phyloP scores from a whole-genome alignment of 2,329 filamentous ascomycete species.

The Exophiala alcalophila region DNA sequence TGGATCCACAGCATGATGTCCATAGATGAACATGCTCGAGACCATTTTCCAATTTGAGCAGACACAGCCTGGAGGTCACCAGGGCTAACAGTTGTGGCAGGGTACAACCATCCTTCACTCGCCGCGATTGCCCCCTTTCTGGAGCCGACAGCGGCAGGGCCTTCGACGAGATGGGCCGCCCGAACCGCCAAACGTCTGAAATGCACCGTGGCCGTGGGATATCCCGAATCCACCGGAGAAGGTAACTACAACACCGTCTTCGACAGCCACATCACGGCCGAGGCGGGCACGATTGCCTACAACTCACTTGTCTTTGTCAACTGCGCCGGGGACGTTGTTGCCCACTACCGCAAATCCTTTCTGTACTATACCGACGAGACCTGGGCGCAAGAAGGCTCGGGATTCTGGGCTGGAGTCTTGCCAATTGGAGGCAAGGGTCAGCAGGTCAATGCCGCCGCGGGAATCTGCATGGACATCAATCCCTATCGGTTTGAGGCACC shows the following conservation, averaged over 20 bases:
- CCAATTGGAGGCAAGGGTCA: conserved; percentile 30
- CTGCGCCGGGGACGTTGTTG: conserved; percentile 52
- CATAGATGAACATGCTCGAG: too few species aligned
- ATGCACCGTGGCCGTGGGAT: conserved; percentile 63
- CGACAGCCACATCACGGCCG: conserved; percentile 22
- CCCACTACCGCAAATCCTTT: conserved; percentile 63
- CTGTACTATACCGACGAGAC: conserved; percentile 66
- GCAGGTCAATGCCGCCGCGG: conserved; percentile 43
- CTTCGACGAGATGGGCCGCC: conserved; percentile 57
- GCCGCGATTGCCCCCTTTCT: conserved; percentile 57
- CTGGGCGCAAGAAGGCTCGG: conserved; percentile 56
- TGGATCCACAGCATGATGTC: too few species aligned
- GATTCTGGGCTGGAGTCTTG: conserved; percentile 34
- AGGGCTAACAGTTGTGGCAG: conserved; percentile 35
- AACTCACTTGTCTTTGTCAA: conserved; percentile 59
- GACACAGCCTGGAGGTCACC: too few species aligned
- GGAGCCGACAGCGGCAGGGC: conserved; percentile 56
- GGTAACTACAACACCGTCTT: conserved; percentile 29
- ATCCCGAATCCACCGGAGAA: conserved; percentile 51
- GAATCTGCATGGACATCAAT: conserved; percentile 59
- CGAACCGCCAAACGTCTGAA: conserved; percentile 52
- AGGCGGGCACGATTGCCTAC: conserved; percentile 40
- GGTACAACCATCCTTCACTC: conserved; percentile 62
- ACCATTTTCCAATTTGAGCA: too few species aligned
- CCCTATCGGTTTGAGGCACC: conserved; percentile 60